These are phyloP conservation scores for Solanum hybrid DNA, from an alignment of 305 asterid genomes.

Conservation along the genomic window DNA sequence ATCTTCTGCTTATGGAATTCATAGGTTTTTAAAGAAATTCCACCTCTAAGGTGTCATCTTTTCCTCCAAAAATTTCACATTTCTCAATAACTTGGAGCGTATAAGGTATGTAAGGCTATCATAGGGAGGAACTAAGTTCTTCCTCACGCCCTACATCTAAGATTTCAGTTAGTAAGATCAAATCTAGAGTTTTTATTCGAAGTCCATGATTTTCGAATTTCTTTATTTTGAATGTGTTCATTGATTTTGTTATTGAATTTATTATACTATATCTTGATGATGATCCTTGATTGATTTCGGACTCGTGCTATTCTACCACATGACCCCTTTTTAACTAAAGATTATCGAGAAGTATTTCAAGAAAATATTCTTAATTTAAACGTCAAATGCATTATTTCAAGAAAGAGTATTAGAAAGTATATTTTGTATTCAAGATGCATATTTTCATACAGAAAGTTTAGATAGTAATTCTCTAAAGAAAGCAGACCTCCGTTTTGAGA, in stretches of 20 bases:
- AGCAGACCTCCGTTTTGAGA: background rate
- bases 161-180: background rate
- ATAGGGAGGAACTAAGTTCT: background rate
- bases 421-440: background rate
- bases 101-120: background rate
- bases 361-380: too few species aligned
- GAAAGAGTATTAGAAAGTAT: background rate
- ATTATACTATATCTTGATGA: background rate
- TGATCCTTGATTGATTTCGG: background rate
- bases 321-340: background rate
- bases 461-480: background rate
- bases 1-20: background rate
- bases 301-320: background rate
- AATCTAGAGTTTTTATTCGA: background rate
- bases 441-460: background rate
- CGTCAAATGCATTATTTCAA: background rate
- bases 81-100: background rate
- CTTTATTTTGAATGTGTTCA: background rate
- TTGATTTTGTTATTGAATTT: too few species aligned
- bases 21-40: background rate
- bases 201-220: background rate
- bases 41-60: background rate
- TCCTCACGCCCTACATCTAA: background rate
- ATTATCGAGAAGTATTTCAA: background rate
- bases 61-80: background rate